Evolutionary conservation across 2,329 filamentous ascomycete species (phyloP), one percentile per base, ranked within the genome.

Genomic region (Paecilomyces niveus): DNA sequence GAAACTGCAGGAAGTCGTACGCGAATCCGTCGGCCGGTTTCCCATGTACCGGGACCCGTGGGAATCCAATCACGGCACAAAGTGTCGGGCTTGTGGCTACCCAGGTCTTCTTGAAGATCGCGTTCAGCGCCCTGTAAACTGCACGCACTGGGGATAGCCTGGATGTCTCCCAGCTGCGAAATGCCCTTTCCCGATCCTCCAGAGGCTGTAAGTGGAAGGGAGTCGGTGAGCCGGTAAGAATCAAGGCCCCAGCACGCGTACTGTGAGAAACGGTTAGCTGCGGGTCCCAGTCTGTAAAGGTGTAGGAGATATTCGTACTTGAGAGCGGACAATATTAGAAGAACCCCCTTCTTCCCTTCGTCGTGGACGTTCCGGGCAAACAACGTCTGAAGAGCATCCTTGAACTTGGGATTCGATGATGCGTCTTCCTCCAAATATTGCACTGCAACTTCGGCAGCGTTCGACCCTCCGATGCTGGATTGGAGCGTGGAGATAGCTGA

Each of bases 1-100:
- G 81, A 21, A 85, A 74, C 59, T 86, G 82, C 15, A 86, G 67
- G 62, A 87, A 87, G 9, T 78, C 72, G 65, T 82, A 86, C 3
- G 80, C 75, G 63, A 78, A 84, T 2, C 79, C 79, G 58, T 81
- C 78, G 3, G 74, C 76, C 0, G 77, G 78, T 22, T 76, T 76
- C 50, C 82, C 81, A 63, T 84, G 78, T 24, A 81, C 68, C 0
- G 84, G 84, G 2, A 82, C 75, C 2, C 78, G 75, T 0, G 84
- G 83, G 53, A 82, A 81, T 0, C 80, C 81, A 9, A 87, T 70
- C 0, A 85, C 68, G 1, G 71, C 71, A 32, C 74, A 74, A 2
- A 86, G 64, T 0, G 77, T 80, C 0, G 80, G 78, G 11, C 81
- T 84, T 6, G 75, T 73, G 29, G 77, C 74, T 15, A 81, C 68